Base-by-base conservation (phyloP, 441 rosid species). In the Flueggea neowawraea region DNA sequence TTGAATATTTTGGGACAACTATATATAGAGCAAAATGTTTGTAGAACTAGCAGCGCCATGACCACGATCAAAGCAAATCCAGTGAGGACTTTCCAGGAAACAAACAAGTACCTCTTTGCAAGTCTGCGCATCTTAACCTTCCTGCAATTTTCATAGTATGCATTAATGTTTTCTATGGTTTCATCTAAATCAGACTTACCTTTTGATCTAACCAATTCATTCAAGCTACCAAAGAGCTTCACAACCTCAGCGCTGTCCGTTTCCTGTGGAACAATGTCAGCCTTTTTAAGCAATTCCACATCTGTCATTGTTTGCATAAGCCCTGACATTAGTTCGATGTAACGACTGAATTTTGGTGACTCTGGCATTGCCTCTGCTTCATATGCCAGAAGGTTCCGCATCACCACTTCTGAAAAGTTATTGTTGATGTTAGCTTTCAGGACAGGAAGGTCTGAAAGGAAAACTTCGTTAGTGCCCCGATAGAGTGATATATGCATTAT, bases 301-400 rank as follows among this genome's bases (percentile, higher is more conserved):
- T 88, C 95, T 28, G 77, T 83, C 14, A 55, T 74, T 0, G 80
- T 75, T 50, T 80, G 85, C 8, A 85, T 73, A 28, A 85, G 76
- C 41, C 90, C 85, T 31, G 77, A 78, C 70, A 84, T 82, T 48
- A 88, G 55, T 69, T 88, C 85, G 0, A 84, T 83, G 78, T 80
- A 88, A 12, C 89, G 84, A 10, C 84, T 73, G 10, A 85, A 78
- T 22, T 76, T 74, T 66, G 73, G 47, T 0, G 81, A 80, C 56
- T 87, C 91, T 4, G 85, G 74, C 17, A 68, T 71, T 6, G 54
- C 73, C 7, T 80, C 65, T 12, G 89, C 83, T 71, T 88, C 91
- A 60, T 85, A 88, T 32, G 88, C 84, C 0, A 84, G 81, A 12
- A 88, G 60, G 67, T 85, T 88, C 45, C 95, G 61, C 55, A 88